Evolutionary conservation across 495 filamentous ascomycete species (phyloP).

Genomic region (Hypoxylon fragiforme): DNA sequence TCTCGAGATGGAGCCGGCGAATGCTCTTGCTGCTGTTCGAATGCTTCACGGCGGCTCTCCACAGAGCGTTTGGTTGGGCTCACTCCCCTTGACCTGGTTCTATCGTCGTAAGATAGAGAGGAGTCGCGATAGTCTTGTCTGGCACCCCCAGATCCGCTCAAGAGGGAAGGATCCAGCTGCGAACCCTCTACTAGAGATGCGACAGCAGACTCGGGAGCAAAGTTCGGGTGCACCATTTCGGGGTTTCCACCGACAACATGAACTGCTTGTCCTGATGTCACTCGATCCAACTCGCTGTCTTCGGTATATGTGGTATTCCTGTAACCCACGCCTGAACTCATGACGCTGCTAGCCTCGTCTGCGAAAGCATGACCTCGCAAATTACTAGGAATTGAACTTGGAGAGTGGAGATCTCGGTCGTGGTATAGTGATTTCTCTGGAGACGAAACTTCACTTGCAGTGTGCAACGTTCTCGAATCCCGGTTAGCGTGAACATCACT

Average conservation of each 20-base stretch:
- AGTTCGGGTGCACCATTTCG: constrained; percentile 68
- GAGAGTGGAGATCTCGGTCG: constrained; percentile 42
- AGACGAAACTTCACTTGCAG: constrained; percentile 49
- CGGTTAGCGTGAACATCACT: constrained; percentile 51
- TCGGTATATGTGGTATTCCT: constrained; percentile 66
- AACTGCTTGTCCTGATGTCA: constrained; percentile 69
- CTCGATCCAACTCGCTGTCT: constrained; percentile 67
- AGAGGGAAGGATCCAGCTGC: constrained; percentile 75
- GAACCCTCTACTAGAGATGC: constrained; percentile 86
- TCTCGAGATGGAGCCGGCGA: constrained; percentile 34
- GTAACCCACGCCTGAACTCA: constrained; percentile 55
- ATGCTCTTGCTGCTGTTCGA: constrained; percentile 36
- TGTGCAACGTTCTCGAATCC: constrained; percentile 53
- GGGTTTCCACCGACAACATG: constrained; percentile 71
- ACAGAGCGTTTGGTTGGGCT: constrained; percentile 46
- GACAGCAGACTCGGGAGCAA: constrained; percentile 83
- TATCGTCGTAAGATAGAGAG: constrained; percentile 46
- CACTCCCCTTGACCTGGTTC: constrained; percentile 32
- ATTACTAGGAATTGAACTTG: constrained; percentile 45
- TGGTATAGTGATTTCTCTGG: constrained; percentile 40
- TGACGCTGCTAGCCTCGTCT: constrained; percentile 44
- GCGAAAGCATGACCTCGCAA: constrained; percentile 45
- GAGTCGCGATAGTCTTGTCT: constrained; percentile 44
- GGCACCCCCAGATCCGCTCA: constrained; percentile 52
- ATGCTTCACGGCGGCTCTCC: constrained; percentile 36